Evolutionary conservation across 352 stramenopile species (phyloP), one percentile per base, ranked within the genome.

Genomic region (Thraustochytrium striatum): DNA sequence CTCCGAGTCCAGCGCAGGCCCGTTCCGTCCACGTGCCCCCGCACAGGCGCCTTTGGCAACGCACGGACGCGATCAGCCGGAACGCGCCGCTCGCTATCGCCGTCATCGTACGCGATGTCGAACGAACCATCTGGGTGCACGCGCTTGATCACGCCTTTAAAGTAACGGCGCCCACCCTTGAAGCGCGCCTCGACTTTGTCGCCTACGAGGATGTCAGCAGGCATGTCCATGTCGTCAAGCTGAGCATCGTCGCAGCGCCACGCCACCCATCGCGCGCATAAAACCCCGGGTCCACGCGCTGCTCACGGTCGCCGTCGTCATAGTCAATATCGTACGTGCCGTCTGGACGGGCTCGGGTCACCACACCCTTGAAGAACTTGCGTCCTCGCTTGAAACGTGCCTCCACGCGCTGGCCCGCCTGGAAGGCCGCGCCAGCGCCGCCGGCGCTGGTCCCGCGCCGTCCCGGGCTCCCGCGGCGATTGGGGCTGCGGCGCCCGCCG

Each of bases 91-190:
- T 91, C 87, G 52, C 86, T 87, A 44, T 92, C 88, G n/a, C 89
- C 89, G 59, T 94, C 89, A 41, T 91, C 87, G 80, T 93, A 93
- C 52, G 88, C 82, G 62, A 87, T 86, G 69, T 92, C 85, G 57
- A 84, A 90, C 1, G 80, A 85, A 0, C 88, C 88, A 69, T 93
- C 89, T 53, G 84, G 69, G 38, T 88, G 82, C 1, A 85, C 86
- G 3, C 85, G 81, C 7, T 83, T 82, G 43, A 96, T 91, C 3
- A 82, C 85, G 1, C 91, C 90, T 16, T 85, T 86, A 25, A 92
- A 95, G 84, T 87, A 94, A 50, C 85, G 89, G 28, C 82, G 84
- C 36, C 87, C 88, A 3, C 88, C 85, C 41, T 75, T 75, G 73
- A 89, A 92, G 19, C 75, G 84, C 16, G 88, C 89, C 59, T 93